Conservation (phyloP, 2,329 filamentous ascomycete genomes). For the Monosporascus sp. region DNA sequence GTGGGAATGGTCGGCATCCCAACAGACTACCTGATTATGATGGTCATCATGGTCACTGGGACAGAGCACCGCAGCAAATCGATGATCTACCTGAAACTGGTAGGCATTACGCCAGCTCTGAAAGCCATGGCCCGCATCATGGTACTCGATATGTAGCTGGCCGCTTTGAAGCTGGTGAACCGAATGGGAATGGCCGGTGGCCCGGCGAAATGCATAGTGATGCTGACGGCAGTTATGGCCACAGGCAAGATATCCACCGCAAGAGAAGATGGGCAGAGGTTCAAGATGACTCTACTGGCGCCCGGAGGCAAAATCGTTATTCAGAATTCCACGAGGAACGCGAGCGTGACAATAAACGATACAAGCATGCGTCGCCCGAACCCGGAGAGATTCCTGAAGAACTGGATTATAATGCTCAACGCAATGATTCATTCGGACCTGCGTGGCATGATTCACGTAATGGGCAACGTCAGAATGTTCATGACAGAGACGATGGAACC, state of each 20-base stretch:
- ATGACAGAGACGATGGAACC: background rate
- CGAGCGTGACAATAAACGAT: slow-evolving; percentile 10
- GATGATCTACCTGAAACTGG: background rate
- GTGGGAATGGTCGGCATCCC: background rate
- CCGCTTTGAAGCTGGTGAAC: slow-evolving; percentile 14
- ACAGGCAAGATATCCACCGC: slow-evolving; percentile 5
- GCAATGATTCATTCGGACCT: background rate
- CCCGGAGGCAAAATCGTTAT: slow-evolving; percentile 3
- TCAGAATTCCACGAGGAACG: slow-evolving; percentile 7
- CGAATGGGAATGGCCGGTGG: slow-evolving; percentile 1
- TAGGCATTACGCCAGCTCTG: background rate
- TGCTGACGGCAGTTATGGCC: slow-evolving; percentile 5
- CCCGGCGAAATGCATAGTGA: background rate
- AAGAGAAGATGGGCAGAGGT: slow-evolving; percentile 17
- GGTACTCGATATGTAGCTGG: slow-evolving; percentile 1
- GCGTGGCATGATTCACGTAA: background rate
- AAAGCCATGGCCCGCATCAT: background rate
- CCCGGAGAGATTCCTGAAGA: slow-evolving; percentile 9
- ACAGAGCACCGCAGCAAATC: background rate
- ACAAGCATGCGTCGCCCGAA: slow-evolving; percentile 18
- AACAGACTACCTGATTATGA: background rate
- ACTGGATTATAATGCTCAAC: background rate
- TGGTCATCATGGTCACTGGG: background rate
- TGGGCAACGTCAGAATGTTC: background rate
- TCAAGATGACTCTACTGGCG: slow-evolving; percentile 3